These are phyloP conservation scores for Aspergillus conjunctus DNA, from an alignment of 495 filamentous ascomycete species.

Conservation along the genomic window DNA sequence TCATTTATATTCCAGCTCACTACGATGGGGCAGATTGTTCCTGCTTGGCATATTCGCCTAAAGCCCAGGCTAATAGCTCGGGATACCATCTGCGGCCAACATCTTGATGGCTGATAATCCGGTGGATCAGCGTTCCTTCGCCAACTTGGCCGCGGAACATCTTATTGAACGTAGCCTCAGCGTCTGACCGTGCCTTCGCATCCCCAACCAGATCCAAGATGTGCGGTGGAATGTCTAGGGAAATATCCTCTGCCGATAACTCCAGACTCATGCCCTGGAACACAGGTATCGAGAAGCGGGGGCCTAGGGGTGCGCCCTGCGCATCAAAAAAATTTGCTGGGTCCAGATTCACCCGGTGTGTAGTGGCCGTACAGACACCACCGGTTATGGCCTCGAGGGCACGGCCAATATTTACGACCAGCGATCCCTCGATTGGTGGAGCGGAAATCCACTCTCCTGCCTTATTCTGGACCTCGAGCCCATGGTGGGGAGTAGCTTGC, in stretches of 20 bases:
- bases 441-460: conserved; percentile 75
- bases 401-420: conserved; percentile 91
- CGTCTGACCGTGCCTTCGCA: conserved; percentile 46
- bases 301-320: conserved; percentile 47
- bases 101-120: conserved; percentile 86
- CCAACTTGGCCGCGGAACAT: conserved; percentile 63
- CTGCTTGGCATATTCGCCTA: conserved; percentile 32
- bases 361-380: conserved; percentile 84
- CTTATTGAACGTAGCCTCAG: conserved; percentile 45
- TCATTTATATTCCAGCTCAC: not conserved
- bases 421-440: conserved; percentile 52
- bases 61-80: conserved; percentile 54
- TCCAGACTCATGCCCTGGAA: conserved; percentile 90
- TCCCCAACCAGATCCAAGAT: conserved; percentile 53
- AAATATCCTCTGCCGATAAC: conserved; percentile 72
- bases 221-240: conserved; percentile 67
- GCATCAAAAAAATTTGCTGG: conserved; percentile 36
- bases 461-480: conserved; percentile 89
- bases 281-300: conserved; percentile 84
- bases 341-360: conserved; percentile 68
- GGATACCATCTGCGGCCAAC: conserved; percentile 84
- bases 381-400: conserved; percentile 88
- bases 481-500: conserved; percentile 76
- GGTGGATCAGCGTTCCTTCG: conserved; percentile 79
- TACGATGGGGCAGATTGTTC: conserved; percentile 1